Base-by-base conservation (phyloP, 2,329 filamentous ascomycete genomes). In the Curvularia sp. region DNA sequence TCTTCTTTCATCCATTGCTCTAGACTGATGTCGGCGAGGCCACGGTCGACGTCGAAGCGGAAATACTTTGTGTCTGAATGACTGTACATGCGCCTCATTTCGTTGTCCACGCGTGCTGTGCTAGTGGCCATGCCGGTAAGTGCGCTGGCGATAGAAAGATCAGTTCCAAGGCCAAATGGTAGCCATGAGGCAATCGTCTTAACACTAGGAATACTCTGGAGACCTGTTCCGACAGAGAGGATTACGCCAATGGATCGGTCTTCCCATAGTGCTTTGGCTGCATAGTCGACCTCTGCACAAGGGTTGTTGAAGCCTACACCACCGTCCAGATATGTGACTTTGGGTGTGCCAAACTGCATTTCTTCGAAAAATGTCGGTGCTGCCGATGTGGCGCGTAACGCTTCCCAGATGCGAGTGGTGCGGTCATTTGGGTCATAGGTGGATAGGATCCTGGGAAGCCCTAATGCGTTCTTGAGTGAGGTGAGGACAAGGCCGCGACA, bases 251-350 rank as follows among this genome's bases (percentile, higher is more conserved):
- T 76, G 0, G 66, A 67, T 54, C 77, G 63, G 53, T 74, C 61
- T 63, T 74, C 67, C 73, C 71, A 79, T 10, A 79, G 69, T 0
- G 75, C 70, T 63, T 79, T 80, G 4, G 79, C 71, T 44, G 84
- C 83, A 47, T 78, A 71, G 50, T 85, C 80, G 3, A 84, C 83
- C 59, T 85, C 76, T 5, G 74, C 70, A 22, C 83, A 78, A 2
- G 83, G 84, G 43, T 85, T 85, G 58, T 82, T 81, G 69, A 81
- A 79, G 10, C 79, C 78, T 0, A 84, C 70, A 2, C 78, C 82
- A 2, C 82, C 83, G 55, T 85, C 83, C 0, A 82, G 71, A 59
- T 84, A 86, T 0, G 75, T 78, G 5, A 78, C 76, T 57, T 80
- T 78, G 0, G 81, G 81, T 4, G 77, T 75, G 5, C 77, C 74